phyloP scores from a whole-genome alignment of 1,284 basidiomycete species.

The Ceratobasidium sp. region DNA sequence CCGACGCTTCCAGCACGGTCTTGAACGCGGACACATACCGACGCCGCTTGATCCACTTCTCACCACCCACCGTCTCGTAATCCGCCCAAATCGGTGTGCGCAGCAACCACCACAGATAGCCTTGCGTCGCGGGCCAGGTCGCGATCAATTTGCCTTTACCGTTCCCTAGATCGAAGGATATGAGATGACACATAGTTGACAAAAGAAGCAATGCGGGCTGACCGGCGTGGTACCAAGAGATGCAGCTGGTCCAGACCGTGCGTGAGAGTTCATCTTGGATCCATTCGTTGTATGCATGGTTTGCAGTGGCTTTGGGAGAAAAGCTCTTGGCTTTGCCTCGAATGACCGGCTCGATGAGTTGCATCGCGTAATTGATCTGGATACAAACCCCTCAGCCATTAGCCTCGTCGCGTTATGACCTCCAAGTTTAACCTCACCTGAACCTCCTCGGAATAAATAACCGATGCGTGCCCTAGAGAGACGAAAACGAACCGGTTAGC shows the following conservation, averaged over 20 bases:
- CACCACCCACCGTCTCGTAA: slow-evolving; percentile 10
- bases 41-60: slow-evolving; percentile 9
- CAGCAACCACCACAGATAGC: slow-evolving; percentile 34
- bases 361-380: slow-evolving; percentile 34
- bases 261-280: slow-evolving; percentile 1
- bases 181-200: not conserved
- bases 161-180: not conserved
- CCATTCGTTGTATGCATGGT: slow-evolving; percentile 22
- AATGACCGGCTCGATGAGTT: slow-evolving; percentile 25
- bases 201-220: not conserved
- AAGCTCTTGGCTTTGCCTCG: slow-evolving; percentile 41
- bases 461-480: slow-evolving; percentile 37
- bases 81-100: slow-evolving; percentile 16
- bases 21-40: not conserved
- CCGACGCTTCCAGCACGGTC: slow-evolving; percentile 10
- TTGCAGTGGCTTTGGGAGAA: slow-evolving; percentile 11
- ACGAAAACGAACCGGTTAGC: not conserved
- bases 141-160: slow-evolving; percentile 13
- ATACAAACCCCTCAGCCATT: no score
- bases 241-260: slow-evolving; percentile 19
- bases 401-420: no score
- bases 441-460: slow-evolving; percentile 33
- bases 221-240: slow-evolving; percentile 40
- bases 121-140: slow-evolving; percentile 8
- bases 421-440: slow-evolving; percentile 19